A percentile compares a stretch with the other conserved stretches of the same genome.
Evolutionary conservation across 225 moss, liverwort and hornwort species (phyloP).

Genomic region (Asterella californica): DNA sequence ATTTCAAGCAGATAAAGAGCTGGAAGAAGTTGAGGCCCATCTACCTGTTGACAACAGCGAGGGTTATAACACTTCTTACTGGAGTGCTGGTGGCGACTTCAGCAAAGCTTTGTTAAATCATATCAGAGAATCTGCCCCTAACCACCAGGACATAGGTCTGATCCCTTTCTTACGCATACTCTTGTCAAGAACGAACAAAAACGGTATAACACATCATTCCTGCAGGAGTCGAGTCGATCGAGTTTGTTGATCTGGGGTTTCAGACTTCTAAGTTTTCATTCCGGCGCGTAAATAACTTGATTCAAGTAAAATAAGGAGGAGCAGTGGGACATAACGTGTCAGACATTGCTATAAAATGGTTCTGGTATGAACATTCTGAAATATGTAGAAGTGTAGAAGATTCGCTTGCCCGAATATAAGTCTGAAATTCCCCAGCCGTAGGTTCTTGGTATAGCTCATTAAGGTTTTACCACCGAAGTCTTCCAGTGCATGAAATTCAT

Average conservation of each 20-base stretch:
- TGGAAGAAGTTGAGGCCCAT: conserved; percentile 22
- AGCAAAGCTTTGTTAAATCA: background rate
- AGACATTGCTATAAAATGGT: too few species aligned
- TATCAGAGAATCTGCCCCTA: background rate
- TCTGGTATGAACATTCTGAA: too few species aligned
- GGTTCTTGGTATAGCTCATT: background rate
- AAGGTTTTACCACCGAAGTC: background rate
- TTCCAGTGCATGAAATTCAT: background rate
- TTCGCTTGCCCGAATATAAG: too few species aligned
- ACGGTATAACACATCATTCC: background rate
- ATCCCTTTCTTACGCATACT: background rate
- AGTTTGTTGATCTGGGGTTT: too few species aligned
- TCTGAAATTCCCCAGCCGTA: background rate
- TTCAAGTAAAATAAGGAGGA: too few species aligned
- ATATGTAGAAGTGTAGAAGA: too few species aligned
- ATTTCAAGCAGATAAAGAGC: conserved; percentile 25
- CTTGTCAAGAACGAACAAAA: background rate
- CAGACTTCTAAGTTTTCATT: too few species aligned
- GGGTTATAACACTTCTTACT: background rate
- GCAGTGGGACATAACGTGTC: too few species aligned
- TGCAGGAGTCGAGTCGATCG: too few species aligned
- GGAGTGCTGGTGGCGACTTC: background rate
- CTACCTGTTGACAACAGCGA: background rate
- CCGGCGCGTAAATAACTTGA: too few species aligned
- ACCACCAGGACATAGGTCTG: background rate